Evolutionary conservation across 2,329 filamentous ascomycete genomes (phyloP), one percentile per base, ranked within the genome.

Genomic region (Shiraia sp.): DNA sequence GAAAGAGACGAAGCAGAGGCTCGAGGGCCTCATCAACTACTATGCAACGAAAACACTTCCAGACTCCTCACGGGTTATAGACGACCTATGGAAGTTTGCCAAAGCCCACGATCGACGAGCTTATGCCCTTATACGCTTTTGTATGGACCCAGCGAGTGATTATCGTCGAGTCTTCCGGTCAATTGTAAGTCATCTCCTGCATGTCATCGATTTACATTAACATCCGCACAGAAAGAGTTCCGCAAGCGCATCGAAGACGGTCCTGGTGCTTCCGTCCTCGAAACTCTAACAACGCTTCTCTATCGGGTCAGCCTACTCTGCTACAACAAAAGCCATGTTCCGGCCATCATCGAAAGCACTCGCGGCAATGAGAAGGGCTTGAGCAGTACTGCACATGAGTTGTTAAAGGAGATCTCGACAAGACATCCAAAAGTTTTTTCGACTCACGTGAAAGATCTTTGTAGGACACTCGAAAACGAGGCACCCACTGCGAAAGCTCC

Each of bases 281-380:
- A 95, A 25, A 95, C 90, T 0, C 68, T 99, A 17, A 81, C 86
- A 5, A 87, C 90, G 4, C 76, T 99, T 12, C 75, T 97, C 4
- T 96, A 95, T 65, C 84, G 90, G 30, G 86, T 86, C 40, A 87
- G 89, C 24, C 85, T 89, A 43, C 79, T 99, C 50, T 81, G 96
- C 53, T 96, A 95, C 74, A 99, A 96, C 72, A 85, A 88, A 61
- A 97, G 92, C 65, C 91, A 99, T 65, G 84, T 99, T 13, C 84
- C 91, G 3, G 85, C 89, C 0, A 92, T 97, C 49, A 88, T 97
- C 75, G 86, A 90, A 43, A 88, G 86, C 59, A 90, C 91, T 9
- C 86, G 90, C 59, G 91, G 83, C 8, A 87, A 96, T 61, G 86
- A 91, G 60, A 83, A 87, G 34, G 86, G 85, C 0, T 76, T 96